Base-by-base conservation (phyloP, 2,329 filamentous ascomycete genomes). In the Aspergillus neotritici region DNA sequence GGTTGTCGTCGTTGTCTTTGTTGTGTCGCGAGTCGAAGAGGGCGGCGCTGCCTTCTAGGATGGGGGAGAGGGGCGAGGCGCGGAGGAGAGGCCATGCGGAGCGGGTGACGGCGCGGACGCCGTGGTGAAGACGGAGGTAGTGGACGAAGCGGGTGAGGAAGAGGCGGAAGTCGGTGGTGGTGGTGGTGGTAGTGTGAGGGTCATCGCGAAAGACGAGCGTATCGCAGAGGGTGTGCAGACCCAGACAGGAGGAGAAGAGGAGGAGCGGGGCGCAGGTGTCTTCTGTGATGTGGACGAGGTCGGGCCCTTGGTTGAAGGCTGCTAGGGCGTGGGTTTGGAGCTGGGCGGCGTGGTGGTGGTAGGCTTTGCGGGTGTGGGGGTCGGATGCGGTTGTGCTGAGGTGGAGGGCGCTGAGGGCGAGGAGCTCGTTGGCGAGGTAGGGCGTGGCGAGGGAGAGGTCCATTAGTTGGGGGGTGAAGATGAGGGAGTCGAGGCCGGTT, bases 351-450 rank as follows among this genome's bases (percentile, higher is more conserved):
- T 66, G 49, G 45, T 58, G 48, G 43, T 50, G 43, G 37, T 59
- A 59, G 47, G 58, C 37, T 21, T 47, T 37, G 40, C 47, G 50
- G 50, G 63, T 71, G 50, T 67, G 72, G 43, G 61, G 59, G 34
- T 58, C 55, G 14, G 2, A n/a, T n/a, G n/a, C n/a, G n/a, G 63
- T 49, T 2, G 56, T 62, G 43, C 64, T 66, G 11, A 69, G 49
- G 43, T 77, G 71, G 3, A 72, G 58, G 4, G 73, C 71, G 10
- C 71, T 63, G 36, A 73, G 49, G 31, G 72, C 73, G 9, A 77
- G 64, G 4, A 74, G 36, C 49, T 74, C 64, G 43, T 76, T 71
- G 48, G 76, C 67, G 3, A 74, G 63, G 41, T 71, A 76, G 1
- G 70, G 73, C 3, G 46, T 53, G n/a, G 32, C 25, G 4, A 56